Evolutionary conservation across 129 eudicot species (phyloP).

Genomic region (Artemisia argyi): DNA sequence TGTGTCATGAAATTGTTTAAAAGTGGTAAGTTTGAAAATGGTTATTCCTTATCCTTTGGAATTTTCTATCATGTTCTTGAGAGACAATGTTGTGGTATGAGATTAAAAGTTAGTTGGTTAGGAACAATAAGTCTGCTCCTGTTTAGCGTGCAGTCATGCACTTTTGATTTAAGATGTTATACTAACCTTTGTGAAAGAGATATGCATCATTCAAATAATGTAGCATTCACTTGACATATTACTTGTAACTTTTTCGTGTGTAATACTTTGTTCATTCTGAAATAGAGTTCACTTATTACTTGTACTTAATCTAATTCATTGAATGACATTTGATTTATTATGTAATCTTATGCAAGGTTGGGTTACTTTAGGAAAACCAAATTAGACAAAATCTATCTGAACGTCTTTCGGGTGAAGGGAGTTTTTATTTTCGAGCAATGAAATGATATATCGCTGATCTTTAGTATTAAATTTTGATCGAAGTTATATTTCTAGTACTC

Average conservation of each 20-base stretch:
- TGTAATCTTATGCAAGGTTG: constrained; percentile 10
- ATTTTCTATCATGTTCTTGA: not conserved
- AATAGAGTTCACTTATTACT: not conserved
- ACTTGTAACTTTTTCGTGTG: not conserved
- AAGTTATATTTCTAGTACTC: not conserved
- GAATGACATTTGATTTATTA: not conserved
- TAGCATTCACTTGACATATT: not conserved
- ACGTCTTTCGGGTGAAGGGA: not conserved
- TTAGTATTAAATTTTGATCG: not conserved
- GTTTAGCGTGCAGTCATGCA: too few relatives aligned
- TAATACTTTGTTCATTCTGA: constrained; percentile 6
- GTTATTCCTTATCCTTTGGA: not conserved
- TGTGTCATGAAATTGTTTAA: not conserved
- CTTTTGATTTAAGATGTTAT: too few relatives aligned
- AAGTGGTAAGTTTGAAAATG: not conserved
- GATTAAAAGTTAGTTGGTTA: not conserved
- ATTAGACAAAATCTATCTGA: not conserved
- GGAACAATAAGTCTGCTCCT: not conserved
- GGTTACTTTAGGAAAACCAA: not conserved
- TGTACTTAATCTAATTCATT: not conserved
- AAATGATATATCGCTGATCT: constrained; percentile 5
- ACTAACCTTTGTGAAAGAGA: too few relatives aligned
- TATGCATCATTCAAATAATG: not conserved
- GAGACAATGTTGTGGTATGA: not conserved
- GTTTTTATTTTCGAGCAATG: not conserved